Conservation (phyloP, 2,329 filamentous ascomycete species). For the Lachnellula suecica region DNA sequence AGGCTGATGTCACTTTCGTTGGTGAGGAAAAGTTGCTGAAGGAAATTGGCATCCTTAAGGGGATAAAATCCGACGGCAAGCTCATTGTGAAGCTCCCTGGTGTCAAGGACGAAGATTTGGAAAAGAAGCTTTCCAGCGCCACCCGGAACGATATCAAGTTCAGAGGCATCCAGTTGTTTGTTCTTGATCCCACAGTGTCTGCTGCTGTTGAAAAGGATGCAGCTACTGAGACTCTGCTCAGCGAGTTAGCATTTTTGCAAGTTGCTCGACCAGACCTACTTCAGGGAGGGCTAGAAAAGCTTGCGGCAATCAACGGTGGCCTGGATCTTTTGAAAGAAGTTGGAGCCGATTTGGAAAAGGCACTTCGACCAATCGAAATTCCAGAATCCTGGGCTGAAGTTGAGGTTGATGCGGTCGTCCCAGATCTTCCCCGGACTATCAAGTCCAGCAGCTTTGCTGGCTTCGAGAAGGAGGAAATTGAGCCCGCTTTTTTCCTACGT, state of each 20-base stretch:
- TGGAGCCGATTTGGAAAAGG: conserved; percentile 66
- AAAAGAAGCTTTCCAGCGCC: conserved; percentile 75
- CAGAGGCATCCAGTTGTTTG: conserved; percentile 69
- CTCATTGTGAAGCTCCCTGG: conserved; percentile 75
- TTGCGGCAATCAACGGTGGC: conserved; percentile 58
- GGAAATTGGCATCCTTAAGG: conserved; percentile 71
- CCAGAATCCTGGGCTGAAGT: conserved; percentile 78
- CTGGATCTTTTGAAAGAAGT: conserved; percentile 51
- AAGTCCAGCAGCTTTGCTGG: conserved; percentile 78
- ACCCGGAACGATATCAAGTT: conserved; percentile 71
- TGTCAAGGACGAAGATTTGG: conserved; percentile 83
- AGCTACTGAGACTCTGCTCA: conserved; percentile 61
- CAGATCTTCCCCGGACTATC: conserved; percentile 61
- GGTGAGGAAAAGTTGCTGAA: conserved; percentile 78
- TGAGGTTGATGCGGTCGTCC: conserved; percentile 54
- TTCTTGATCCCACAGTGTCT: conserved; percentile 71
- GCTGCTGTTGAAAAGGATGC: conserved; percentile 67
- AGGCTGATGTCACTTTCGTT: conserved; percentile 77
- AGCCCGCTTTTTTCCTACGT: conserved; percentile 64
- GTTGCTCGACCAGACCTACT: conserved; percentile 68
- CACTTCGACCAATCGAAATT: conserved; percentile 71
- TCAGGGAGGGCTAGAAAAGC: conserved; percentile 62
- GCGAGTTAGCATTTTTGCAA: conserved; percentile 82
- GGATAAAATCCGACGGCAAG: conserved; percentile 68
- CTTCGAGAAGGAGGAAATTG: conserved; percentile 74